These are phyloP conservation scores for Scleroderma citrinum DNA, from an alignment of 768 basidiomycete species.

Conservation along the genomic window DNA sequence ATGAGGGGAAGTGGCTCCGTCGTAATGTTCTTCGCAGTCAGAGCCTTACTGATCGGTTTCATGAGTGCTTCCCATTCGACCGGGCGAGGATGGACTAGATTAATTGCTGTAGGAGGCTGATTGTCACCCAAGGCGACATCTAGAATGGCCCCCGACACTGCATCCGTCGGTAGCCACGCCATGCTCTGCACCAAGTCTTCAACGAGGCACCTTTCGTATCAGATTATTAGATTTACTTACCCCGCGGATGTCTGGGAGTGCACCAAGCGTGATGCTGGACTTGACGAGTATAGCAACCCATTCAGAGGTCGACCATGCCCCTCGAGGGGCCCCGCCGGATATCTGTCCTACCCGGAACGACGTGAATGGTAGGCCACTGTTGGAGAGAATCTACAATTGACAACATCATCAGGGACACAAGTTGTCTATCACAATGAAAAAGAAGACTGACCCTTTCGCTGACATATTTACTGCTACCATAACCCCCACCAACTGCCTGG, in stretches of 20 bases:
- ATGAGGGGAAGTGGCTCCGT: constrained; percentile 23
- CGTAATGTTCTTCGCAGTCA: constrained; percentile 9
- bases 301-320: constrained; percentile 32
- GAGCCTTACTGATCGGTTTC: constrained; percentile 14
- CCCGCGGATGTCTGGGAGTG: constrained; percentile 26
- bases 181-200: constrained; percentile 8
- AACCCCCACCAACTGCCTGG: constrained; percentile 30
- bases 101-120: constrained; percentile 15
- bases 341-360: constrained; percentile 36
- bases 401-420: neutral
- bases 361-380: constrained; percentile 26
- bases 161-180: constrained; percentile 28
- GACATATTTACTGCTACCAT: constrained; percentile 31
- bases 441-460: constrained; percentile 16
- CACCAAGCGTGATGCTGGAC: constrained; percentile 26
- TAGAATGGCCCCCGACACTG: constrained; percentile 21
- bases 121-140: constrained; percentile 23
- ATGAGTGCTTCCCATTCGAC: constrained; percentile 22
- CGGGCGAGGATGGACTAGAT: constrained; percentile 32
- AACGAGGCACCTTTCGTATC: neutral
- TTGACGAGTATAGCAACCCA: constrained; percentile 35
- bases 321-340: constrained; percentile 27
- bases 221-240: constrained; percentile 11
- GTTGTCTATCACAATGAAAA: neutral
- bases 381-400: constrained; percentile 22